Base-by-base conservation (phyloP, 768 basidiomycete species). In the Chalciporus pseudorubinellus region DNA sequence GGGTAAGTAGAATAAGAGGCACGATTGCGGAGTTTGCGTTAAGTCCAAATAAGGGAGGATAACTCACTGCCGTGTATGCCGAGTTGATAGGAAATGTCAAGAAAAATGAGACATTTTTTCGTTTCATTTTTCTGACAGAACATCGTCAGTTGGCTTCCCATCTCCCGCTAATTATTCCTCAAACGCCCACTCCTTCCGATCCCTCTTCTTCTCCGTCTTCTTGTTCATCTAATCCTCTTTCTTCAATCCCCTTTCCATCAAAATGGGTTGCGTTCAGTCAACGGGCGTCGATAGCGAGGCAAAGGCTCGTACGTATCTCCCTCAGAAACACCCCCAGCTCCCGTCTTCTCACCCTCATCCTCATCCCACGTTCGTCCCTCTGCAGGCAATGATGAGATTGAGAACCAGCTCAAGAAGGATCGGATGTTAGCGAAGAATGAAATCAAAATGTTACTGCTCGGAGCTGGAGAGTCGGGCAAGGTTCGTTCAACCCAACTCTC, bases 381-480 rank as follows among this genome's bases (percentile, higher is more conserved):
- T 12, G 6, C 54, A 92, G 90, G 91, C 66, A 93, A 93, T 64
- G 92, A 94, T 63, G 91, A 89, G 77, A 95, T 95, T 58, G 93
- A 95, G 77, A 87, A 74, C 72, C 93, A 95, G 71, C 82, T 95
- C 59, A 92, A 88, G 77, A 77, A 84, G 62, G 93, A 95, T 74
- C 75, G 87, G 39, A 81, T 89, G 77, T 84, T 87, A 80, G 85
- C 87, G 39, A 92, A 91, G 78, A 94, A 93, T 62, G 92, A 94
- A 70, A 92, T 95, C 66, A 95, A 98, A 77, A 95, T 98, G 94
- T 68, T 98, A 55, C 69, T 98, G 52, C 78, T 98, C 22, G 95
- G 95, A 51, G 94, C 95, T 52, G 94, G 95, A 73, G 94, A 97
- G 79, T 94, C 92, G 48, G 95, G 95, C 62, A 97, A 98, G 82